Evolutionary conservation across 352 stramenopile species (phyloP), one percentile per base, ranked within the genome.

Genomic region (Elongisporangium undulatum): DNA sequence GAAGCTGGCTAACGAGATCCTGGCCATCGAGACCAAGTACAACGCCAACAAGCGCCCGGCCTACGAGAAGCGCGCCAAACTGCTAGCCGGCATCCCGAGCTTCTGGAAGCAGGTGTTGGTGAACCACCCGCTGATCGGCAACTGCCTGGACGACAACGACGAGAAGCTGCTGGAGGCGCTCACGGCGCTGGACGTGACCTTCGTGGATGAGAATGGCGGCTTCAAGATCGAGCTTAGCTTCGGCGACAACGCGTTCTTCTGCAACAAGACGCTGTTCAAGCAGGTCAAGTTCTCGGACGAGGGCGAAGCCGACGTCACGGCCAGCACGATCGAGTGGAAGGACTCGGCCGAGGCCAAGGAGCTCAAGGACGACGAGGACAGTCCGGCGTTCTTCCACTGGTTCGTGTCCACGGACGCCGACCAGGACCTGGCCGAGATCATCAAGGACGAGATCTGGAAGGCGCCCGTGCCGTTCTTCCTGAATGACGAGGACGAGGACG

Each of bases 401-500:
- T 75, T 91, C 53, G 56, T 63, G n/a, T 68, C 73, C 41, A 78
- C 71, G 15, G 77, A 89, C 1, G 75, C 66, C 5, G 72, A 84
- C 21, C 69, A 88, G 56, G 78, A 87, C 51, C 53, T 88, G 12
- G 77, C 81, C 9, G 79, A 93, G 67, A 74, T 85, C 52, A 89
- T 93, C 55, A 90, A 91, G 74, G 81, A 93, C 58, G 83, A 93
- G 34, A 41, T 90, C 5, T 93, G 76, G 81, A 91, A 89, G 72
- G 78, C 75, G 59, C 79, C 83, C 15, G 73, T 91, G 45, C 66
- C 61, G 74, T 85, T 76, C 55, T 93, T 79, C 69, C 16, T 77
- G 24, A 65, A 64, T 17, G 61, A 82, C 4, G 74, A 87, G 4
- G 73, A 82, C 7, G 69, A 81, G 2, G 72, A 64, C 4, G 64